phyloP scores from a whole-genome alignment of 345 rosid species.

The Orychophragmus violaceus region DNA sequence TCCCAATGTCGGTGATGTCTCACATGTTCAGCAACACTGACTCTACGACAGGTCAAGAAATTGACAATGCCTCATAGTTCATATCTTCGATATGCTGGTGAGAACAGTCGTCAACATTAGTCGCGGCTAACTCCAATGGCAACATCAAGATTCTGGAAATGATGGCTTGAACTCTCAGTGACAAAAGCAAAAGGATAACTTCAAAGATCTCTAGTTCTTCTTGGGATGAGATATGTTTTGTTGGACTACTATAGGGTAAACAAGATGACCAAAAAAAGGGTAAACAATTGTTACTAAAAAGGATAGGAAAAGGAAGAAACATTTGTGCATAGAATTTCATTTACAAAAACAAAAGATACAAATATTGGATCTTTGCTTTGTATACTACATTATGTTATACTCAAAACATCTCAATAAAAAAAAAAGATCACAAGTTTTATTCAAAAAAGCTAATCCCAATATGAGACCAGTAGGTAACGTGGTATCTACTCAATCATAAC shows the following conservation, averaged over 20 bases:
- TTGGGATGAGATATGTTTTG: slow-evolving; percentile 9
- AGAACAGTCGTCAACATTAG: slow-evolving; percentile 60
- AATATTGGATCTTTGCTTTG: slow-evolving; percentile 17
- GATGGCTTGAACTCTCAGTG: slow-evolving; percentile 32
- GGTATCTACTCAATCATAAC: slow-evolving; percentile 3
- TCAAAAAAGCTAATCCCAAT: not conserved
- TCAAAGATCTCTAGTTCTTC: slow-evolving; percentile 8
- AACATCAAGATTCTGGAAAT: slow-evolving; percentile 86
- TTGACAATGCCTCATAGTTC: slow-evolving; percentile 62
- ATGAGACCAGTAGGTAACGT: slow-evolving; percentile 2
- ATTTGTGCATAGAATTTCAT: slow-evolving; percentile 25
- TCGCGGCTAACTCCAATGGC: slow-evolving; percentile 85
- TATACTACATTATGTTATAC: no score
- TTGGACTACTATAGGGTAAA: slow-evolving; percentile 11
- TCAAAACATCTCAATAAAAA: not conserved
- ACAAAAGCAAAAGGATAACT: not conserved
- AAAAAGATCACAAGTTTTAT: slow-evolving; percentile 4
- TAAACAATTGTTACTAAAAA: slow-evolving; percentile 10
- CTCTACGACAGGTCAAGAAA: slow-evolving; percentile 50
- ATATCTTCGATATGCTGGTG: slow-evolving; percentile 91
- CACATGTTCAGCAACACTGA: slow-evolving; percentile 60
- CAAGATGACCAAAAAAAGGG: no score
- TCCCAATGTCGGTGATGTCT: slow-evolving; percentile 90
- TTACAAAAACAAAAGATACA: no score
- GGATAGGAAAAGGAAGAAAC: not conserved